Evolutionary conservation across 306 rosid species (phyloP).

Genomic region (Rubus idaeus): DNA sequence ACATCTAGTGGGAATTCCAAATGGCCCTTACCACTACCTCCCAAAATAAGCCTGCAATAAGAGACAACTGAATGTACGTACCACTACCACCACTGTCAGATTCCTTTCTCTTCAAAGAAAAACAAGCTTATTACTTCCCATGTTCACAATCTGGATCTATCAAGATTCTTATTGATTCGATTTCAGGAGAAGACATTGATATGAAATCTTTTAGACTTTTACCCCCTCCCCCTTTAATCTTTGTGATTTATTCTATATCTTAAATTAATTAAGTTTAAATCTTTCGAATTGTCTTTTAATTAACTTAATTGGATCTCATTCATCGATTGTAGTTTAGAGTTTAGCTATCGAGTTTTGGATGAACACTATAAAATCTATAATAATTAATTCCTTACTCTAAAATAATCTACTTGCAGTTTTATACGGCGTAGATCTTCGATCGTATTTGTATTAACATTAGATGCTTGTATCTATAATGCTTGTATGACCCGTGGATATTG

Average conservation of each 20-base stretch:
- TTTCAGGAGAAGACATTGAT: neutral
- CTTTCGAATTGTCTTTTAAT: too few relatives aligned
- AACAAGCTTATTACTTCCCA: neutral
- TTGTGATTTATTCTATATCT: neutral
- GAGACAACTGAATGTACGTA: constrained; percentile 31
- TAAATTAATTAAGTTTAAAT: too few relatives aligned
- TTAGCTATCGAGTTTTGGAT: neutral
- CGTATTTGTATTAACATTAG: neutral
- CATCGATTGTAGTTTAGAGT: neutral
- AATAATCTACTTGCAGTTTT: too few relatives aligned
- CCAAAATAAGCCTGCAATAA: constrained; percentile 18
- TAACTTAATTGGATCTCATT: neutral
- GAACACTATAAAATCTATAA: too few relatives aligned
- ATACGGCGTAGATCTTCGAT: too few relatives aligned
- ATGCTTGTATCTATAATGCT: too few relatives aligned
- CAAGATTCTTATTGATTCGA: neutral
- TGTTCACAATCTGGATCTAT: neutral
- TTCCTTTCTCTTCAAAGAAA: constrained; percentile 2
- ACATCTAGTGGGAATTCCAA: constrained; percentile 28
- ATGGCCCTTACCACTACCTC: constrained; percentile 39
- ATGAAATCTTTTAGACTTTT: too few relatives aligned
- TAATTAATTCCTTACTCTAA: too few relatives aligned
- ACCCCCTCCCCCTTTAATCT: neutral
- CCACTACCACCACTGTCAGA: constrained; percentile 14
- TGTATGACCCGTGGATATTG: neutral